phyloP scores from a whole-genome alignment of 345 rosid species.

The Fremontodendron californicum region DNA sequence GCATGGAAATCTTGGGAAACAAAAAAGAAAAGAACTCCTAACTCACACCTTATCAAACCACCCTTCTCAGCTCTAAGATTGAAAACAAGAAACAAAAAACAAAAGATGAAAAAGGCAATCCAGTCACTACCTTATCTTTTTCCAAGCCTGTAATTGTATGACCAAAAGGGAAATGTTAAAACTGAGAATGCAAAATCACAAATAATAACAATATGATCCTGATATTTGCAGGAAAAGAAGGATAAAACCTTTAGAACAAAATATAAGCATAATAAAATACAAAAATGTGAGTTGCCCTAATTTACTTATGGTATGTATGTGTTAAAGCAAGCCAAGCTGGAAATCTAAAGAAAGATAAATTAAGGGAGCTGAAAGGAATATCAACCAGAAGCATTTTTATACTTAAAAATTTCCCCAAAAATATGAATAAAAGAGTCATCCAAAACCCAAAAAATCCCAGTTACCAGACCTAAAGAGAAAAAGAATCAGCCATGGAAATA shows the following conservation, averaged over 20 bases:
- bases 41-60: conserved; percentile 58
- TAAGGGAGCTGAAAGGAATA: background rate
- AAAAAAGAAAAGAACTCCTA: background rate
- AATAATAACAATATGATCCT: too few species aligned
- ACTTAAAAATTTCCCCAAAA: background rate
- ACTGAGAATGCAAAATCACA: too few species aligned
- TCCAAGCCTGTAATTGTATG: too few species aligned
- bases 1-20: background rate
- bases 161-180: too few species aligned
- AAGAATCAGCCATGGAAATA: background rate
- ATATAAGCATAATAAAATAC: background rate
- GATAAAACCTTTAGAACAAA: too few species aligned
- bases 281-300: background rate
- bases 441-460: background rate
- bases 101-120: too few species aligned
- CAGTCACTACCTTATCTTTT: too few species aligned
- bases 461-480: background rate
- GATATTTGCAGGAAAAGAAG: too few species aligned
- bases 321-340: background rate
- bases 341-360: background rate
- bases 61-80: conserved; percentile 51
- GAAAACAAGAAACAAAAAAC: background rate
- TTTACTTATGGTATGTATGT: background rate
- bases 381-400: background rate
- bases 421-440: background rate